These are phyloP conservation scores for Pestalotiopsis fici DNA, from an alignment of 2,329 filamentous ascomycete species.

Conservation along the genomic window DNA sequence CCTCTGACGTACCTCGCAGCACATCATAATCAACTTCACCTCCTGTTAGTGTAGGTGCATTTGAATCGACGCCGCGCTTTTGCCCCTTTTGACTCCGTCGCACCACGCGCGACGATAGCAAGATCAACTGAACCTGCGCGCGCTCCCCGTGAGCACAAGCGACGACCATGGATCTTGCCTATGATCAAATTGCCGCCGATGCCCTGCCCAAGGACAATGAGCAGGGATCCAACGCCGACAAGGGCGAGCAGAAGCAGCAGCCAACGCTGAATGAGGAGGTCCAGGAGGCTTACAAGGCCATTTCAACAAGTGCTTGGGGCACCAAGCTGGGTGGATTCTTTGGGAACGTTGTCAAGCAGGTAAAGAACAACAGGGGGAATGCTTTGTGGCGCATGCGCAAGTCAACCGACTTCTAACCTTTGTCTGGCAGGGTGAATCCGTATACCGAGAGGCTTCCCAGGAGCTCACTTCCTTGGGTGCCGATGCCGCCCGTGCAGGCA, in stretches of 20 bases:
- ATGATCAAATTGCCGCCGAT: constrained; percentile 94
- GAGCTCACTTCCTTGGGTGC: constrained; percentile 78
- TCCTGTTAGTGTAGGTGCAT: background rate
- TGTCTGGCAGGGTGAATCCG: constrained; percentile 66
- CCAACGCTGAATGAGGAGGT: constrained; percentile 80
- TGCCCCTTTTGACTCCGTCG: background rate
- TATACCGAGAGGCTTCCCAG: constrained; percentile 83
- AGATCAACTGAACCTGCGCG: background rate
- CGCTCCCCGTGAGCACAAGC: background rate
- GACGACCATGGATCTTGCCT: constrained; percentile 85
- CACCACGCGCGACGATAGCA: background rate
- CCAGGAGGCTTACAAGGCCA: constrained; percentile 92
- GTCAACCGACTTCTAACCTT: background rate
- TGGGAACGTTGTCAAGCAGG: constrained; percentile 91
- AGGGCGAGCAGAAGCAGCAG: constrained; percentile 37
- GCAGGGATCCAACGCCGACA: constrained; percentile 42
- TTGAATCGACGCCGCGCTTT: background rate
- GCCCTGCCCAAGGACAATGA: constrained; percentile 62
- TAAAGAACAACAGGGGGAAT: constrained; percentile 32
- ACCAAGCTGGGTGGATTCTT: constrained; percentile 85
- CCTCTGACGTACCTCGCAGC: background rate
- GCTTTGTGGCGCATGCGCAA: background rate
- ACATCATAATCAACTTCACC: constrained; percentile 4
- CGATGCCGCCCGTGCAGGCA: constrained; percentile 74
- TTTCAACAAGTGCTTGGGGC: constrained; percentile 91